Conservation (phyloP, 2,329 filamentous ascomycete genomes). For the Fusarium sp. region DNA sequence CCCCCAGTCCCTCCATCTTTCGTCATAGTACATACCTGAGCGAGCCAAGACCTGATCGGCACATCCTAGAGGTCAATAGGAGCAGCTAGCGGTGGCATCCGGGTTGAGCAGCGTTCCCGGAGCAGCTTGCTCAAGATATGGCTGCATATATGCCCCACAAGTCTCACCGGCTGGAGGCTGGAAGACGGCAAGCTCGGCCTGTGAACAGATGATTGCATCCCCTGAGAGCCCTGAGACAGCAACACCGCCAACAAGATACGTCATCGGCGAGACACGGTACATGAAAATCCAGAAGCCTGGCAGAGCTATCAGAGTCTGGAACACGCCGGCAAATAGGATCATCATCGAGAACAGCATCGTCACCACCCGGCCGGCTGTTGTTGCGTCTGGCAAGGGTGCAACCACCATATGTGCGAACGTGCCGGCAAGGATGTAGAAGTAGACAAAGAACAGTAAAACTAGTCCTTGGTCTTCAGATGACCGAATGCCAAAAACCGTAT, state of each 20-base stretch:
- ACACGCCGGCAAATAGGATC: conserved; percentile 71
- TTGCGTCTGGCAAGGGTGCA: conserved; percentile 74
- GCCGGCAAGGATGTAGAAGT: conserved; percentile 75
- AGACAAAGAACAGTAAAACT: conserved; percentile 70
- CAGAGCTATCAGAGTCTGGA: conserved; percentile 66
- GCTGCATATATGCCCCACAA: neutral
- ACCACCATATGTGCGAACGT: conserved; percentile 80
- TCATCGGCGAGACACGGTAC: conserved; percentile 52
- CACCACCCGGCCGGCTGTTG: conserved; percentile 71
- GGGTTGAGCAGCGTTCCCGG: neutral
- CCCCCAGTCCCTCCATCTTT: neutral
- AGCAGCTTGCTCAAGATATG: neutral
- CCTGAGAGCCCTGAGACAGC: neutral
- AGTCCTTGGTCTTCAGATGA: conserved; percentile 67
- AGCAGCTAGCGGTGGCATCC: neutral
- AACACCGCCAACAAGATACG: neutral
- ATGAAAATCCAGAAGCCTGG: conserved; percentile 83
- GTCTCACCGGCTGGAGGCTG: neutral
- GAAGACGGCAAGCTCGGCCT: neutral
- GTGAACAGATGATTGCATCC: neutral
- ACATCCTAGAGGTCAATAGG: neutral
- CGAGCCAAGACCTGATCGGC: neutral
- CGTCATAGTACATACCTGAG: neutral
- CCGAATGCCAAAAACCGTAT: conserved; percentile 63
- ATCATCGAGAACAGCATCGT: conserved; percentile 62